Base-by-base conservation (phyloP, 768 basidiomycete genomes). In the Mycena kentingensis region DNA sequence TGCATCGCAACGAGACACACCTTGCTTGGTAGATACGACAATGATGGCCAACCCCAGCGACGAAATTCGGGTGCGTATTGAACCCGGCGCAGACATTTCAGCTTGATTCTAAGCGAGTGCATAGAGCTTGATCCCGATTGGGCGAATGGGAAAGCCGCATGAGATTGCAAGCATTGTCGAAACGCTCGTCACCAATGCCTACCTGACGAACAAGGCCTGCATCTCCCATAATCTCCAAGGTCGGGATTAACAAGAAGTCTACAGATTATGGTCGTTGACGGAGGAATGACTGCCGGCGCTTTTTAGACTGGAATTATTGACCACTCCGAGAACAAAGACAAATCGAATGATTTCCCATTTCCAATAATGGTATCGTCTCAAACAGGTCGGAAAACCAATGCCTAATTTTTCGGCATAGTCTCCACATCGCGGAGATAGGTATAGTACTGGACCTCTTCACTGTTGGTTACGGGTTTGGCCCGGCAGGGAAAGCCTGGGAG, bases 121-220 rank as follows among this genome's bases (percentile, higher is more conserved):
- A 16, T 47, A 80, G 79, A 70, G 66, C 46, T 68, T 68, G 48
- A 77, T 82, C 31, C 80, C 81, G 6, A 69, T 81, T 3, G 79
- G 79, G 2, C 70, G 81, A 18, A 70, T 82, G 26, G 81, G 80
- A 3, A 65, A 70, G 28, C 77, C 81, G 0, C 69, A 75, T 27
- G 80, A 82, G 55, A 74, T 83, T 26, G 75, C 80, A 2, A 74
- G 74, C 21, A 66, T 80, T n/a, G 77, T 81, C 10, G 74, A 78
- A 55, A 65, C 78, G 63, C 67, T 81, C 3, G 76, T 74, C 4
- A 72, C 68, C 3, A 83, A 82, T 59, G 70, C 66, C 13, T 83
- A 82, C 44, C 78, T 82, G 75, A 81, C 80, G 18, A 80, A 82
- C 66, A 82, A 82, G 73, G 80, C 77, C 46, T 16, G 56, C 34